Conservation (phyloP, 139 green algal species). For the Mesotaenium endlicherianum region DNA sequence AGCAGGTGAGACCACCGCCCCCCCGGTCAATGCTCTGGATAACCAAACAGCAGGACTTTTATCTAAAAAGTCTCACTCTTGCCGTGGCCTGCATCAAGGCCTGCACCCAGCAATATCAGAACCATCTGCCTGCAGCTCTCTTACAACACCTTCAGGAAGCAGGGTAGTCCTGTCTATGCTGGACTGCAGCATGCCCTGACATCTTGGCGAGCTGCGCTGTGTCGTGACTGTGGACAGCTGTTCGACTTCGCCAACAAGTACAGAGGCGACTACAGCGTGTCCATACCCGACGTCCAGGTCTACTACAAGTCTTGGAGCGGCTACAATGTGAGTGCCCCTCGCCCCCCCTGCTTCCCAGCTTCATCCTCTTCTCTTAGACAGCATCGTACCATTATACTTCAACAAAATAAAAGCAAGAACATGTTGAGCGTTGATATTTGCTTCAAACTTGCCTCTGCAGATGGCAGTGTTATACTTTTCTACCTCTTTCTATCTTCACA, state of each 20-base stretch:
- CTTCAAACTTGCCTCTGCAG: too few species aligned
- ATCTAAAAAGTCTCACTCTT: background rate
- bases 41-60: background rate
- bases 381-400: too few species aligned
- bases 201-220: background rate
- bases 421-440: too few species aligned
- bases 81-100: background rate
- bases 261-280: slow-evolving; percentile 1
- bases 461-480: background rate
- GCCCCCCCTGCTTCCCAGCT: background rate
- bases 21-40: background rate
- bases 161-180: background rate
- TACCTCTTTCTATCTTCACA: background rate
- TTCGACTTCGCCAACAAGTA: slow-evolving; percentile 43
- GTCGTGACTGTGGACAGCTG: background rate
- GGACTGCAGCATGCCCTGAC: background rate
- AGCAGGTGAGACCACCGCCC: background rate
- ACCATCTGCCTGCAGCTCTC: background rate
- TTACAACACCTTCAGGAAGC: background rate
- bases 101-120: background rate
- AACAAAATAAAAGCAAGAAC: too few species aligned
- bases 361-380: background rate
- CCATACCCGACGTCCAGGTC: slow-evolving; percentile 6
- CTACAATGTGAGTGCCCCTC: slow-evolving; percentile 12
- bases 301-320: slow-evolving; percentile 44